Base-by-base conservation (phyloP, 2,329 filamentous ascomycete genomes). In the Aspergillus neotritici region DNA sequence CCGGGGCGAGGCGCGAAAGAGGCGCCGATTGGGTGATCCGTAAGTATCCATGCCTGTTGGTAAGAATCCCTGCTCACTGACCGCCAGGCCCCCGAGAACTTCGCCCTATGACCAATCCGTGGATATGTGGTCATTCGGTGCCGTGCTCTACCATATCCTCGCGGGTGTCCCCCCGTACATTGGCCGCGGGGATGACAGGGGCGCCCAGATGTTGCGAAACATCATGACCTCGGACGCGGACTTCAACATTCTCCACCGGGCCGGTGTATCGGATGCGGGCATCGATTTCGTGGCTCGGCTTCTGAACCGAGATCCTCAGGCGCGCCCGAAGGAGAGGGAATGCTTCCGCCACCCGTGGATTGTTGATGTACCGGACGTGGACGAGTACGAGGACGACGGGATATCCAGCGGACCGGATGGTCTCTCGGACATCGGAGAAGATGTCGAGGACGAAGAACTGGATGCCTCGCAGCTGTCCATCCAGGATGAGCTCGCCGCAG, bases 51-150 rank as follows among this genome's bases (percentile, higher is more conserved):
- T 9, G 21, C 7, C 21, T 9, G 21, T 25, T 9, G 21, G 21
- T 25, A 25, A 21, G 21, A 25, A 25, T 6, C 16, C n/a, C 21
- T 33, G 21, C 14, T 25, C 28, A 1, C 56, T 62, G 46, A 45
- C 55, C 59, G 10, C 64, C 68, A 51, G 77, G 67, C 41, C 62
- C 14, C 53, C 67, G 35, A 68, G 70, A 67, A 66, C 75, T 59
- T 68, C 72, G 67, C 82, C 87, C 15, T 98, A 98, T 64, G 87
- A 83, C 59, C 87, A 94, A 49, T 87, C 89, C 1, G 87, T 97
- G 28, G 93, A 98, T 61, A 86, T 96, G 49, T 98, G 93, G 91
- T 97, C 93, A 0, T 80, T 95, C 36, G 93, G 87, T 12, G 93
- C 90, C 11, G 93, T 98, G 1, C 69, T 97, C 5, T 98, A 89